Evolutionary conservation across 768 basidiomycete genomes (phyloP), one percentile per base, ranked within the genome.

Genomic region (Agrocybe praecox): DNA sequence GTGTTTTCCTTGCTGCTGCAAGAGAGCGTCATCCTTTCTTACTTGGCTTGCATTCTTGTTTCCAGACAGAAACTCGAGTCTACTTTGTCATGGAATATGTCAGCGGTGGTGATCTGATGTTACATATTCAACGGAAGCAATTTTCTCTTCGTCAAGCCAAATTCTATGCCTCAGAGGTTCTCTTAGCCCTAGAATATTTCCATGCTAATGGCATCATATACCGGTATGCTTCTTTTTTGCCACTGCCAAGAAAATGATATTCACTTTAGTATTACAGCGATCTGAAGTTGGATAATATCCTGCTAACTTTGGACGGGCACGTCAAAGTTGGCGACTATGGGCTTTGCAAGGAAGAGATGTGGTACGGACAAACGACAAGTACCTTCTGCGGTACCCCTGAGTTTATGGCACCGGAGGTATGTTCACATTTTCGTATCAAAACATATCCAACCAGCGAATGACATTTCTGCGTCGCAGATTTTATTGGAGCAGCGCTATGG

Each of bases 1-100:
- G 97, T 23, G 97, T 99, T 36, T 98, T 98, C 77, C 76, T 98
- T 56, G 89, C 96, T 14, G 96, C 97, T n/a, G 96, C 97, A 4
- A 84, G 90, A 58, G 95, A 98, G 71, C 86, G 96, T 5, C 97
- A 99, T 76, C 97, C 97, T 0, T 99, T 99, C 86, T 76, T 99
- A 42, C 88, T 99, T 60, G 93, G 90, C 12, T 80, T 99, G 40
- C 97, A 98, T 69, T 98, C 96, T 15, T 98, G 97, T 79, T 99
- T 99, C 87, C 97, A 99, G 76, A 98, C 97, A 4, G 97, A 98
- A 74, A 98, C 97, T 4, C 90, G 97, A 19, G 90, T 99, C 50
- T 99, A 99, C 79, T 98, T 99, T 69, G 97, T 98, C 64, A 98
- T 99, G 97, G 97, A 98, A 76, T 99, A 98, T 74, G 91, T 99